phyloP scores from a whole-genome alignment of 345 rosid species.

The Eucalyptus sideroxylon region DNA sequence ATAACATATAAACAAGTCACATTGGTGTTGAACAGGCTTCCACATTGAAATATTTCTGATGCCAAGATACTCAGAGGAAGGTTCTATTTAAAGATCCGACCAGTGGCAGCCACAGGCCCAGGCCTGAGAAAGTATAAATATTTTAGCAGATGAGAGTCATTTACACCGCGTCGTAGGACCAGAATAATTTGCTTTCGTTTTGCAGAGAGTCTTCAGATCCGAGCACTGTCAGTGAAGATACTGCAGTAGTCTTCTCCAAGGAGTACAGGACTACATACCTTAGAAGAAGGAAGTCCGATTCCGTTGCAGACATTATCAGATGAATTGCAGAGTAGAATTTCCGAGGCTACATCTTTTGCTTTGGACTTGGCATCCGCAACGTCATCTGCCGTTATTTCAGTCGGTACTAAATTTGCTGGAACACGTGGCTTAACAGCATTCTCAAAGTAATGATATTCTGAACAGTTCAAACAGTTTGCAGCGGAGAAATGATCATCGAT shows the following conservation, averaged over 20 bases:
- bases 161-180: not conserved
- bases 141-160: not conserved
- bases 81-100: not conserved
- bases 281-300: not conserved
- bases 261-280: not conserved
- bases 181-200: not conserved
- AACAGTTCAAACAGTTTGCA: constrained; percentile 1
- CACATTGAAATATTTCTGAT: not conserved
- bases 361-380: not conserved
- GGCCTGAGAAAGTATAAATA: not conserved
- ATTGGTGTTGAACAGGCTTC: not conserved
- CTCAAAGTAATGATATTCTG: not conserved
- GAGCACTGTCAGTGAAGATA: not conserved
- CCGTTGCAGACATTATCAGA: not conserved
- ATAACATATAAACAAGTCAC: not conserved
- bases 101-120: not conserved
- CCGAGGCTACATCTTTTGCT: not conserved
- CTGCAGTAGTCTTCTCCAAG: not conserved
- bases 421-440: not conserved
- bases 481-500: not conserved
- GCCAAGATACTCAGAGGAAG: not conserved
- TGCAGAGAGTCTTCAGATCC: not conserved
- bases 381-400: not conserved
- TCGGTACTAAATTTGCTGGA: not conserved
- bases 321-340: not conserved